Percentiles rank a stretch among this genome's conserved stretches.
Conservation (phyloP, 176 grass and related monocot genomes). For the Chrysopogon serrulatus region DNA sequence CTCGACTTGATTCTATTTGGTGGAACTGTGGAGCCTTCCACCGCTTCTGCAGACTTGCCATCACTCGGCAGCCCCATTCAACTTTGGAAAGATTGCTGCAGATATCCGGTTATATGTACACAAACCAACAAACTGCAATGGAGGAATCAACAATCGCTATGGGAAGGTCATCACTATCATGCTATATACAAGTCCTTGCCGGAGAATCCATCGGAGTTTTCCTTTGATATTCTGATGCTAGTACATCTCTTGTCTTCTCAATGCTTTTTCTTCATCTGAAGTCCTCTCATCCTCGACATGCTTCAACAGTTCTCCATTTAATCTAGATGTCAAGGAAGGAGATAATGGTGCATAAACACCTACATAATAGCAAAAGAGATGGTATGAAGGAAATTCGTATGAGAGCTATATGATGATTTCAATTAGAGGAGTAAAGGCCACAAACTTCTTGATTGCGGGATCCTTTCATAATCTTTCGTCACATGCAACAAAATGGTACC, state of each 20-base stretch:
- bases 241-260: slow-evolving; percentile 68
- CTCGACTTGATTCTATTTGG: background rate
- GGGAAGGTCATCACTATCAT: background rate
- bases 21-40: background rate
- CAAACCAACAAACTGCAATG: background rate
- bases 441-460: slow-evolving; percentile 59
- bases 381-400: background rate
- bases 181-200: background rate
- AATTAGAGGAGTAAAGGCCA: background rate
- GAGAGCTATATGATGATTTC: slow-evolving; percentile 1
- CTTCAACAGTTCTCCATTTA: slow-evolving; percentile 76
- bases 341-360: slow-evolving; percentile 75
- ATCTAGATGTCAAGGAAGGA: slow-evolving; percentile 60
- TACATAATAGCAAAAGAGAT: slow-evolving; percentile 19
- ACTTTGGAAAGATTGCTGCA: background rate
- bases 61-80: background rate
- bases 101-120: slow-evolving; percentile 14
- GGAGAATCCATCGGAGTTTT: background rate
- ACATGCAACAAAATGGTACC: slow-evolving; percentile 90
- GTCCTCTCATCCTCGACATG: slow-evolving; percentile 49
- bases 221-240: background rate
- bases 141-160: background rate
- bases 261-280: slow-evolving; percentile 49
- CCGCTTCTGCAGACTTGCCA: background rate
- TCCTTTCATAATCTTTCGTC: slow-evolving; percentile 92